phyloP scores from a whole-genome alignment of 208 protist species.

The Endotrypanum monterogeii region DNA sequence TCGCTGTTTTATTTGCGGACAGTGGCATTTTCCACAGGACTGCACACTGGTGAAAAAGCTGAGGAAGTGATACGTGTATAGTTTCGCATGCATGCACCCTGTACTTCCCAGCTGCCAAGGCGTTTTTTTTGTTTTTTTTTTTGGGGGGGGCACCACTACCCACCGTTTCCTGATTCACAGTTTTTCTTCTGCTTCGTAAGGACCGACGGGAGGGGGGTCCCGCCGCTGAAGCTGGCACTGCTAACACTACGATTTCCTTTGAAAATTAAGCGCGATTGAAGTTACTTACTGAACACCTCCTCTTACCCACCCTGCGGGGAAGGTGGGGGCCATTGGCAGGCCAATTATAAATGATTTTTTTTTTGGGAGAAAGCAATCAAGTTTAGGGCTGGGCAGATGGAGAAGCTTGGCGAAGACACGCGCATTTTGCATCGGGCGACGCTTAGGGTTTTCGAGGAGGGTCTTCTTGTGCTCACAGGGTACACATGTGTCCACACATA shows the following conservation, averaged over 20 bases:
- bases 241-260: background rate
- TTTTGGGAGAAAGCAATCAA: no score
- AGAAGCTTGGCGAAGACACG: no score
- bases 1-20: slow-evolving; percentile 88
- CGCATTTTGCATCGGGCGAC: no score
- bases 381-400: no score
- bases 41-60: slow-evolving; percentile 56
- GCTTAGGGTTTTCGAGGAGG: no score
- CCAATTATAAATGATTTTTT: no score
- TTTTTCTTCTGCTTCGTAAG: background rate
- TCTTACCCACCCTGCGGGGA: background rate
- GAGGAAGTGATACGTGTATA: slow-evolving; percentile 9
- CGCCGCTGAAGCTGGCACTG: no score
- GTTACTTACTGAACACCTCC: background rate
- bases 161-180: background rate
- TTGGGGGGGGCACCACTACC: background rate
- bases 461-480: no score
- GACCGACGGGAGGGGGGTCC: background rate
- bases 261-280: background rate
- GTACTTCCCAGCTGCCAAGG: no score
- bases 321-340: no score
- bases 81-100: background rate
- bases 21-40: slow-evolving; percentile 87
- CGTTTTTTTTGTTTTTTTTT: no score
- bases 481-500: no score